Percentiles rank a stretch among this genome's conserved stretches.
Evolutionary conservation across 1,139 yeast species (phyloP).

Genomic region (Sugiyamaella neomexicana): DNA sequence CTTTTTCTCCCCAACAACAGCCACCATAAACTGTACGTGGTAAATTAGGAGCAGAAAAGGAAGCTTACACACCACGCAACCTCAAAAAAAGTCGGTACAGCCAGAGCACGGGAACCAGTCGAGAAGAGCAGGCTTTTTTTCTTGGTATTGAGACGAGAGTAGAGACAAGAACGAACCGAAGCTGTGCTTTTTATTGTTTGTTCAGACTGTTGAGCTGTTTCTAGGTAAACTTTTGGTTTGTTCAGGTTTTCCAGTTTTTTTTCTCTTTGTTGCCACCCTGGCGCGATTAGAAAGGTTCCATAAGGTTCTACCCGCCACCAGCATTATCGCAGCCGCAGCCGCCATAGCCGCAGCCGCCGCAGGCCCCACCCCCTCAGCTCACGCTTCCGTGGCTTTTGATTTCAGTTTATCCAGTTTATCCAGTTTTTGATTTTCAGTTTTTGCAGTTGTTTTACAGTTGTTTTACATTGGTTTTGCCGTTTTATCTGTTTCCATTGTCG

Average conservation of each 20-base stretch:
- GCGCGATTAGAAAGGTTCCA: neutral
- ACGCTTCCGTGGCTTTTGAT: too few relatives aligned
- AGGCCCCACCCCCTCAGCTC: too few relatives aligned
- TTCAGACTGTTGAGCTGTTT: neutral
- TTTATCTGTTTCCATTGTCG: constrained; percentile 2
- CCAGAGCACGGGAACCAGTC: neutral
- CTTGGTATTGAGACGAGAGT: neutral
- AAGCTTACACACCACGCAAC: neutral
- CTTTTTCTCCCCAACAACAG: constrained; percentile 10
- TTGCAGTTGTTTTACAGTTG: neutral
- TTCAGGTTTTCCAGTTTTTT: neutral
- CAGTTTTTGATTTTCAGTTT: too few relatives aligned
- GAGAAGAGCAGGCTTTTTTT: neutral
- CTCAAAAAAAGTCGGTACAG: neutral
- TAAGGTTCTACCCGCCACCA: neutral
- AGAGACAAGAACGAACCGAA: neutral
- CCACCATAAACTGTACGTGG: constrained; percentile 4
- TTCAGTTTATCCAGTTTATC: too few relatives aligned
- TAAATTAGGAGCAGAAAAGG: neutral
- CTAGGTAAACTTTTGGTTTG: neutral
- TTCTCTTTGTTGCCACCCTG: constrained; percentile 2
- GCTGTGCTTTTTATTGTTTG: neutral
- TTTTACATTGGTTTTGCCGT: neutral
- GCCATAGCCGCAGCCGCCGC: too few relatives aligned
- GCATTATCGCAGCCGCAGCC: too few relatives aligned